Evolutionary conservation across 805 yeast genomes (phyloP), one percentile per base, ranked within the genome.

Genomic region (Kodamaea leandrae): DNA sequence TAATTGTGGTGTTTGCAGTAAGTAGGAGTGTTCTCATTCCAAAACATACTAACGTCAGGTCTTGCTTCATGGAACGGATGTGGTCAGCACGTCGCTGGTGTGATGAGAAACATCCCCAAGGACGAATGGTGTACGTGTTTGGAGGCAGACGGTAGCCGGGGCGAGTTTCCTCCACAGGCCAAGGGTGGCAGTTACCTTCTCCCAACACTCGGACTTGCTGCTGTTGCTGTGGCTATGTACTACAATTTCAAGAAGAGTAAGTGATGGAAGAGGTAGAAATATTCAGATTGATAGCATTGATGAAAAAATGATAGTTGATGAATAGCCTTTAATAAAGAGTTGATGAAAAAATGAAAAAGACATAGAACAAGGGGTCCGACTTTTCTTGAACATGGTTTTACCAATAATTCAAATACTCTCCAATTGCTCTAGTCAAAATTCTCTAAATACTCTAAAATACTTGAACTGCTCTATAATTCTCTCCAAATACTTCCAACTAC

Each of bases 141-240:
- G 32, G 18, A 28, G 18, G 32, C 32, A 6, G 32, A 28, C 12
- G 32, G 32, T 4, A 28, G 18, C 12, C n/a, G 32, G 18, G 32
- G 32, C 18, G 32, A 28, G 18, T 28, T 28, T 28, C 32, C 32
- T 4, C 32, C 32, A 6, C n/a, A 6, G 18, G 32, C 32, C 18
- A 6, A 15, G 19, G 6, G 13, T n/a, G 32, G 32, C 6, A 25
- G 28, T 12, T 7, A 7, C 28, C 13, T 12, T 6, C 5, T 14
- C 13, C 28, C 28, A 12, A 5, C 9, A 5, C 8, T 12, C n/a
- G n/a, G n/a, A 5, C 28, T 25, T 8, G 28, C 13, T 5, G 14
- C n/a, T n/a, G 13, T 25, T 25, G 28, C 28, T 6, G 28, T 25
- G 28, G 28, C 13, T 12, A 12, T 6, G 13, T 25, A 8, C n/a